These are phyloP conservation scores for Globisporangium nagaii DNA, from an alignment of 352 stramenopile species.

Conservation along the genomic window DNA sequence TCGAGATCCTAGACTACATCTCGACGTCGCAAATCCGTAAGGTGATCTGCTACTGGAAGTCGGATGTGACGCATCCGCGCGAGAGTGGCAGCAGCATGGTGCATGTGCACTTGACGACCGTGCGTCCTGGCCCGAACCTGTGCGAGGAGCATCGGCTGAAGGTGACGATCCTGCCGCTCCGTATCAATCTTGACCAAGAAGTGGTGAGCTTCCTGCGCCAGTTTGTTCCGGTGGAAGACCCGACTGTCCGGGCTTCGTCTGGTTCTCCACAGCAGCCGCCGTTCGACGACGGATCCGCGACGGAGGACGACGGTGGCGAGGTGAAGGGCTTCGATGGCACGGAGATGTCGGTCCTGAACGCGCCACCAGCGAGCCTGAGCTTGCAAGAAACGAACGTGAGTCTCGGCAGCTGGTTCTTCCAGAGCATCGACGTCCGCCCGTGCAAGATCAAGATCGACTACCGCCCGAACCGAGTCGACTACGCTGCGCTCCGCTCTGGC, in stretches of 20 bases:
- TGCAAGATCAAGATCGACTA: slow-evolving; percentile 92
- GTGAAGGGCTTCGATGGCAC: slow-evolving; percentile 34
- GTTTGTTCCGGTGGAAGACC: slow-evolving; percentile 58
- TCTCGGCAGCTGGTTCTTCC: slow-evolving; percentile 77
- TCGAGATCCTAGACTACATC: slow-evolving; percentile 87
- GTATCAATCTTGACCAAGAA: slow-evolving; percentile 85
- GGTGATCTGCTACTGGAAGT: slow-evolving; percentile 90
- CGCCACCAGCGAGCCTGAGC: slow-evolving; percentile 4
- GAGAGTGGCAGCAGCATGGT: slow-evolving; percentile 85
- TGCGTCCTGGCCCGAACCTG: slow-evolving; percentile 65
- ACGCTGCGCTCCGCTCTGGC: slow-evolving; percentile 67
- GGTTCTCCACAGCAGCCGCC: slow-evolving; percentile 14
- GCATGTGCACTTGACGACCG: slow-evolving; percentile 73
- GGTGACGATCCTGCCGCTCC: slow-evolving; percentile 64
- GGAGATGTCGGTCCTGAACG: slow-evolving; percentile 39
- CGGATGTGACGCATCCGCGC: slow-evolving; percentile 67
- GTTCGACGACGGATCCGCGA: slow-evolving; percentile 1
- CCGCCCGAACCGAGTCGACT: slow-evolving; percentile 83
- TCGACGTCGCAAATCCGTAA: slow-evolving; percentile 88
- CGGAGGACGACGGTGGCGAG: slow-evolving; percentile 23
- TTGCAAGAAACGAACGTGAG: slow-evolving; percentile 40
- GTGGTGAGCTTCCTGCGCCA: slow-evolving; percentile 84
- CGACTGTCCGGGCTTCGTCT: slow-evolving; percentile 9
- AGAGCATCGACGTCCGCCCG: slow-evolving; percentile 80
- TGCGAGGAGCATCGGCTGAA: slow-evolving; percentile 83